Conservation (phyloP, 768 basidiomycete genomes). For the Rhodotorula babjevae region DNA sequence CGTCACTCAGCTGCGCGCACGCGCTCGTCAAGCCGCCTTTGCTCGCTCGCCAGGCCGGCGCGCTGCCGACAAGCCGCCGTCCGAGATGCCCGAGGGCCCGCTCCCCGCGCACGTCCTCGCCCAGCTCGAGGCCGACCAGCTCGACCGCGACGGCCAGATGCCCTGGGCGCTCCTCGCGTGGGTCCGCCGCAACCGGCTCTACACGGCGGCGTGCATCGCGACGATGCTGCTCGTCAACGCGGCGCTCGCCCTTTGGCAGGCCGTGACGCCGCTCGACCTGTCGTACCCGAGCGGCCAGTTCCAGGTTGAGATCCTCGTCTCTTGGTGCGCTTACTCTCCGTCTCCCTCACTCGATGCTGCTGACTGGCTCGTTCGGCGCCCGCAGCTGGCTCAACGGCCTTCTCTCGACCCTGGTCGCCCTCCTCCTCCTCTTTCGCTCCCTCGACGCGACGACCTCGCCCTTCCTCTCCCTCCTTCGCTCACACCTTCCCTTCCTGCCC, state of each 20-base stretch:
- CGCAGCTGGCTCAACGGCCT: slow-evolving; percentile 27
- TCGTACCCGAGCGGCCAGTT: slow-evolving; percentile 8
- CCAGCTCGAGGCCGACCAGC: not conserved
- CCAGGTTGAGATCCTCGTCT: slow-evolving; percentile 17
- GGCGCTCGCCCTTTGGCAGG: slow-evolving; percentile 9
- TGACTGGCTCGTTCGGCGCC: not conserved
- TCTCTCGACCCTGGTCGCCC: slow-evolving; percentile 23
- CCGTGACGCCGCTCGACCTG: not conserved
- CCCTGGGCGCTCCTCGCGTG: slow-evolving; percentile 12
- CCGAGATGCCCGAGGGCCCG: not conserved
- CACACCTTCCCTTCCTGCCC: slow-evolving; percentile 7
- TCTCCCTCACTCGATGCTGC: too few species aligned
- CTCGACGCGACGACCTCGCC: slow-evolving; percentile 20
- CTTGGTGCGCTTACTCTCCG: too few species aligned
- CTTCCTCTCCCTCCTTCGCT: not conserved
- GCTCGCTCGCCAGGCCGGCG: not conserved
- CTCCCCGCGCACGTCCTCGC: not conserved
- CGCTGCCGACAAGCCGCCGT: not conserved
- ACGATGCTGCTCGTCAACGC: slow-evolving; percentile 17
- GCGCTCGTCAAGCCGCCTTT: not conserved
- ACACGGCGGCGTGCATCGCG: slow-evolving; percentile 10
- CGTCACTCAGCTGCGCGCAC: not conserved
- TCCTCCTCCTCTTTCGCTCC: slow-evolving; percentile 37
- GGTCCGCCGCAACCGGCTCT: slow-evolving; percentile 10
- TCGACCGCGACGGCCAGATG: not conserved